Percentiles rank a stretch among this genome's conserved stretches.
These are phyloP conservation scores for Trichoderma cornu-damae DNA, from an alignment of 2,329 filamentous ascomycete species.

Conservation along the genomic window DNA sequence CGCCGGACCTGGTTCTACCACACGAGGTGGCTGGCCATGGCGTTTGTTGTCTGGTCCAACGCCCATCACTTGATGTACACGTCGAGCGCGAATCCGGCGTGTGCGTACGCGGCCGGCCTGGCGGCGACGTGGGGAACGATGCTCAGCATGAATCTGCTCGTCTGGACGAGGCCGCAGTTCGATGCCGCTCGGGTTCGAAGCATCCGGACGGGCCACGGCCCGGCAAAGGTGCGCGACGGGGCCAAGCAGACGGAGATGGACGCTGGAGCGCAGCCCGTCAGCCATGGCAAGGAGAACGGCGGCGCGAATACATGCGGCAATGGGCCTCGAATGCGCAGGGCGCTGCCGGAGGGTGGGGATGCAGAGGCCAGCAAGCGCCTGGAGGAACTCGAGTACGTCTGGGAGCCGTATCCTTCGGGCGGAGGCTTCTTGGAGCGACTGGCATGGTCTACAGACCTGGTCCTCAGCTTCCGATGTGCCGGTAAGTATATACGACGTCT, in stretches of 20 bases:
- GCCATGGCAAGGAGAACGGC: not conserved
- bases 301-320: not conserved
- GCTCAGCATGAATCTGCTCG: slow-evolving; percentile 44
- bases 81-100: slow-evolving; percentile 48
- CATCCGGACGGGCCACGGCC: not conserved
- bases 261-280: not conserved
- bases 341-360: not conserved
- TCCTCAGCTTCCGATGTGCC: slow-evolving; percentile 49
- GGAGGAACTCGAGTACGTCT: slow-evolving; percentile 46
- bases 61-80: slow-evolving; percentile 37
- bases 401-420: slow-evolving; percentile 54
- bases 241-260: not conserved
- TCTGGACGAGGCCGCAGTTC: slow-evolving; percentile 53
- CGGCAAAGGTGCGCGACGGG: not conserved
- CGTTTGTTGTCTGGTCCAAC: slow-evolving; percentile 41
- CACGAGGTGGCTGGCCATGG: slow-evolving; percentile 46
- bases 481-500: slow-evolving; percentile 36
- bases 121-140: slow-evolving; percentile 48
- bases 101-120: slow-evolving; percentile 48
- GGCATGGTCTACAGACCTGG: slow-evolving; percentile 53
- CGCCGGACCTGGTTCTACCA: slow-evolving; percentile 46
- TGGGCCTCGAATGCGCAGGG: not conserved
- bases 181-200: slow-evolving; percentile 49
- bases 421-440: slow-evolving; percentile 46
- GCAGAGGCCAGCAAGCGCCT: no score